Base-by-base conservation (phyloP, 1,139 yeast genomes). In the Pichia sp. region DNA sequence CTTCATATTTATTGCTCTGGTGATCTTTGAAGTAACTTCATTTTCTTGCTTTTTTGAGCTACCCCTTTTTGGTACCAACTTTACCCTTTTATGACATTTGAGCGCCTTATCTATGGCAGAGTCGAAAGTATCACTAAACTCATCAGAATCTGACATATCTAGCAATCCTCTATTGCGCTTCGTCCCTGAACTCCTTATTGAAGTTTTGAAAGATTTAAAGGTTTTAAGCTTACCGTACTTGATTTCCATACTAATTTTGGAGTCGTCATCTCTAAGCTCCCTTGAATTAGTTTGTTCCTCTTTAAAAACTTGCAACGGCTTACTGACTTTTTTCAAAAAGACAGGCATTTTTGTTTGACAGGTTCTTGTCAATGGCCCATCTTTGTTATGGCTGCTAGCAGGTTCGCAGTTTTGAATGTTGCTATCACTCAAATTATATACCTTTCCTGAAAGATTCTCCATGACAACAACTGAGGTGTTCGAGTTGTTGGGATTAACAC, bases 71-170 rank as follows among this genome's bases (percentile, higher is more conserved):
- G 40, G 23, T 8, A 26, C 30, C 15, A 49, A 49, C 23, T 51
- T 51, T 29, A 31, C 30, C 44, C 55, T 45, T 43, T 49, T 51
- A 13, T 34, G 31, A 3, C 23, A 19, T 26, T 32, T 15, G 10
- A 56, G 42, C 1, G 47, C 56, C 8, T 50, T 49, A 26, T 51
- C 31, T 19, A 59, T 30, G 4, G 56, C 56, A 16, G 31, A 36
- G 31, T 55, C 57, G 41, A 60, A 51, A 13, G 57, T 49, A 13
- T 49, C 54, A 11, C 47, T 50, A 13, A 34, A 48, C 13, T 46
- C 45, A 10, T 53, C 57, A 8, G 55, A 51, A 8, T 43, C 54
- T 10, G 43, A 23, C 42, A 48, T 34, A 45, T 57, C 59, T 19
- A 57, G 42, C 3, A 51, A 42, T 36, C 40, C 40, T 5, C 7